phyloP scores from a whole-genome alignment of 139 green algal species.

The Chlamydomonas sphaeroides region DNA sequence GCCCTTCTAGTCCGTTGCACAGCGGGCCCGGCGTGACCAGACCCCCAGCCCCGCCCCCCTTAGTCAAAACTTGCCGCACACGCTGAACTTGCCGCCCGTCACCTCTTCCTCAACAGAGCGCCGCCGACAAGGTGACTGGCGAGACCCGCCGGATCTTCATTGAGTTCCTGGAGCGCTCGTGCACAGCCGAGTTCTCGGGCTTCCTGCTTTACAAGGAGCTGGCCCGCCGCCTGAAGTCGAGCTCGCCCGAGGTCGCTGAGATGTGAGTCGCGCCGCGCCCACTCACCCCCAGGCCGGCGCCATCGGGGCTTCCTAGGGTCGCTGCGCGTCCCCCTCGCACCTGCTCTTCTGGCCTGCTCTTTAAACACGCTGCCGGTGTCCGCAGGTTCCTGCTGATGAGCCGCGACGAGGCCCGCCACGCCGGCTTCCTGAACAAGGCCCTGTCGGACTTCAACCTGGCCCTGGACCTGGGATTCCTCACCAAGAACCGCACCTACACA shows the following conservation, averaged over 20 bases:
- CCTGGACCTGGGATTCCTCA: slow-evolving; percentile 97
- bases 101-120: neutral
- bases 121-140: slow-evolving; percentile 85
- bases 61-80: too few species aligned
- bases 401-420: slow-evolving; percentile 95
- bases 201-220: slow-evolving; percentile 99
- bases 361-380: neutral
- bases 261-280: too few species aligned
- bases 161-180: slow-evolving; percentile 98
- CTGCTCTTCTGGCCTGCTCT: too few species aligned
- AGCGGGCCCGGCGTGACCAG: too few species aligned
- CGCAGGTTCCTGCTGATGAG: slow-evolving; percentile 96
- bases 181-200: slow-evolving; percentile 96
- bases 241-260: slow-evolving; percentile 86
- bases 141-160: slow-evolving; percentile 91
- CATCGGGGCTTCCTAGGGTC: too few species aligned
- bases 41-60: too few species aligned
- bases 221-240: slow-evolving; percentile 91
- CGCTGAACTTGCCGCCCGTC: too few species aligned
- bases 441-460: slow-evolving; percentile 77
- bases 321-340: too few species aligned
- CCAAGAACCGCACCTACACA: slow-evolving; percentile 87
- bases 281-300: too few species aligned
- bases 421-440: slow-evolving; percentile 98
- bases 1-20: too few species aligned